Base-by-base conservation (phyloP, 2,329 filamentous ascomycete species). In the Alternaria hordeiaustralica region DNA sequence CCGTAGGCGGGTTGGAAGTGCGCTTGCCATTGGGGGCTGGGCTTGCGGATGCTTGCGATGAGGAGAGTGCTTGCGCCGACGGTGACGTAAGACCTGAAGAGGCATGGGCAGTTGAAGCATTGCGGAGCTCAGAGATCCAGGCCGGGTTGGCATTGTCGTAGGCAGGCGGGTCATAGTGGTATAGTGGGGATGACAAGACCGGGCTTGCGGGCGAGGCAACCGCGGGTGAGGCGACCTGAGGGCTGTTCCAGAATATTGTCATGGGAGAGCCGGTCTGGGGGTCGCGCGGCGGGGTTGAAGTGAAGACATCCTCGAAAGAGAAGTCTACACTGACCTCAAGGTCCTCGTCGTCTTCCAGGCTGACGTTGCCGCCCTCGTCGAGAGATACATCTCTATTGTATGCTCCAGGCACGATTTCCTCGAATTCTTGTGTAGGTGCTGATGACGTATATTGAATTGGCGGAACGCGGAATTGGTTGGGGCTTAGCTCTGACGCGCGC, bases 261-360 rank as follows among this genome's bases (percentile, higher is more conserved):
- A 57, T 23, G 23, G 65, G 65, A 13, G 63, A 67, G 43, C 60
- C 67, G 11, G 65, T 68, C 4, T 57, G 33, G 12, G 61, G 28
- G 23, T 64, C 70, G 43, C 50, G 55, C 10, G 57, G 54, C 26
- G 65, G 70, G 20, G 65, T 71, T 30, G 65, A 63, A 5, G 65
- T 58, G 49, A 63, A 58, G 33, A 68, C 50, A 30, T 70, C 62
- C 7, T 63, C 60, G 49, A 72, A 67, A n/a, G 67, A 71, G 47
- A 68, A 70, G 55, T 70, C 66, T 10, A 68, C 53, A 26, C 66
- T 65, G 28, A 55, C 58, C 18, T 58, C 60, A 41, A 41, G 36
- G 36, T 41, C 36, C 36, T 41, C 36, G 36, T 41, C 36, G 15
- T 41, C 36, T 41, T 41, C 36, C n/a, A 18, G n/a, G 36, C 18